Evolutionary conservation across 768 basidiomycete genomes (phyloP), one percentile per base, ranked within the genome.

Genomic region (Suillus subalutaceus): DNA sequence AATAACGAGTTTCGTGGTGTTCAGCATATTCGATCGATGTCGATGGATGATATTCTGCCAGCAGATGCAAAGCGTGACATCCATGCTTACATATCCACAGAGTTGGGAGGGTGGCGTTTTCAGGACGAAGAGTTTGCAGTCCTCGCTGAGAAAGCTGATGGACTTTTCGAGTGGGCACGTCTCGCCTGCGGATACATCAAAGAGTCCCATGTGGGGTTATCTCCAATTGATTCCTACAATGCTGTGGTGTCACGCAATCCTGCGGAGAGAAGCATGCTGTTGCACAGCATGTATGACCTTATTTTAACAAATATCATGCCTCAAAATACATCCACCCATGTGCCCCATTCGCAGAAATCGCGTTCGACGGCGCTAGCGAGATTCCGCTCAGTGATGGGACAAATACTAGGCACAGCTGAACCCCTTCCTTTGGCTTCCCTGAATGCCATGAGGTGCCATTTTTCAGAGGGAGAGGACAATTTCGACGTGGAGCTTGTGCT

Each of bases 151-250:
- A 62, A 62, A 37, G 44, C 62, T 4, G 62, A 35, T 26, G 62
- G 62, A 41, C 37, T 37, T 37, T 37, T 37, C 37, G 37, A 37
- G 44, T 66, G 63, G 62, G 63, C 43, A 3, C 58, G 43, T 26
- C 26, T 65, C 16, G 64, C 63, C 12, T 65, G 65, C 50, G 65
- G 65, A 23, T 63, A 23, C 37, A 65, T 65, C 20, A 63, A 23
- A 63, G n/a, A 16, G 6, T 15, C 37, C 37, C 9, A 26, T 20
- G 6, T 8, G 9, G 64, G 63, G 2, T 5, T 35, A 10, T n/a
- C 61, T 15, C 30, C 8, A 8, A 43, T 2, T 0, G 64, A 61
- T 20, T 40, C 12, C 26, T 61, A 43, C 38, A 0, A 66, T 0
- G 32, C 65, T 35, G 20, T 40, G 16, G 52, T 52, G 44, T 9